phyloP scores from a whole-genome alignment of 768 basidiomycete genomes.

The Podaxis pistillaris region DNA sequence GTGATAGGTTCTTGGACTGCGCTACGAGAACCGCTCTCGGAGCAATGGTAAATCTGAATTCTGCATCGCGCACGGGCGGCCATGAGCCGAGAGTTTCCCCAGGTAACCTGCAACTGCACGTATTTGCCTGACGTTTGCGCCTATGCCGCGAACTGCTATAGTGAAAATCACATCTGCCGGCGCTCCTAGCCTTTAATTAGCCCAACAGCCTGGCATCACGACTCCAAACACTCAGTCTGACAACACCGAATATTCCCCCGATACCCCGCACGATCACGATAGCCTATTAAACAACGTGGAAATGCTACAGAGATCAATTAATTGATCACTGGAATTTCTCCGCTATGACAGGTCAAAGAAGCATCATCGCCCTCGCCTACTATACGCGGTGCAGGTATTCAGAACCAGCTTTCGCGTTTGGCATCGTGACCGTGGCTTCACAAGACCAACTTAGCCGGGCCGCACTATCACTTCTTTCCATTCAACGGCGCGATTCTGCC shows the following conservation, averaged over 20 bases:
- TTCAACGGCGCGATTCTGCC: background rate
- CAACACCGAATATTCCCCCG: background rate
- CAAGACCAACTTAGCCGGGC: slow-evolving; percentile 3
- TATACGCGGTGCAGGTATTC: background rate
- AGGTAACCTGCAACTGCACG: background rate
- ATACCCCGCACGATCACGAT: background rate
- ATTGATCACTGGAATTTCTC: background rate
- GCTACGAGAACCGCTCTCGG: too few species aligned
- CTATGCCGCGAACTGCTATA: background rate
- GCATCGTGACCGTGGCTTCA: background rate
- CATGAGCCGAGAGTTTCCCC: background rate
- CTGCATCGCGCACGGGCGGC: too few species aligned
- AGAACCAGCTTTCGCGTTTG: background rate
- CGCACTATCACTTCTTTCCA: background rate
- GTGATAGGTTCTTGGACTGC: too few species aligned
- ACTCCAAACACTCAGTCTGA: too few species aligned
- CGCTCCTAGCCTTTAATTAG: background rate
- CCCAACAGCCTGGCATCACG: too few species aligned
- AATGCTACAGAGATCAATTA: background rate
- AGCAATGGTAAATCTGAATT: too few species aligned
- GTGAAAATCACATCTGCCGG: background rate
- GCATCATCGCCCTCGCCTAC: background rate
- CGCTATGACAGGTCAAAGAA: slow-evolving; percentile 4
- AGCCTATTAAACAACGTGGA: background rate
- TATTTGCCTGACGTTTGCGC: background rate